Conservation (phyloP, 2,329 filamentous ascomycete species). For the Arthrobotrys entomopaga region DNA sequence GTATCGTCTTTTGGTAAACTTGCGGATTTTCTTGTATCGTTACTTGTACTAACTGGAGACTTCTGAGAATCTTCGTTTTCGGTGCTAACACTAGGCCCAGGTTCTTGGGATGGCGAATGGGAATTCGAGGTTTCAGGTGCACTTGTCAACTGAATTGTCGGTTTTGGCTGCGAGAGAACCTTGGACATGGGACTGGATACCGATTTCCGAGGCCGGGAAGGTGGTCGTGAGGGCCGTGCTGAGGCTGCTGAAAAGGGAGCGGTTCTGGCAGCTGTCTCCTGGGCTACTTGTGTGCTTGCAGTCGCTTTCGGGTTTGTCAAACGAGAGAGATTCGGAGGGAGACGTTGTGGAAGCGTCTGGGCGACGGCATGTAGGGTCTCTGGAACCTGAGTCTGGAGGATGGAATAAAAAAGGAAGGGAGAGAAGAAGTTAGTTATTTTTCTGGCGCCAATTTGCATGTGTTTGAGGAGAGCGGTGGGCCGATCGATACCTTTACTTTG, state of each 20-base stretch:
- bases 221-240: slow-evolving; percentile 10
- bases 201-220: slow-evolving; percentile 23
- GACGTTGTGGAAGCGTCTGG: slow-evolving; percentile 43
- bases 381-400: slow-evolving; percentile 39
- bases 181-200: slow-evolving; percentile 43
- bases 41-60: slow-evolving; percentile 16
- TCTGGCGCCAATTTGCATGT: not conserved
- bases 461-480: slow-evolving; percentile 1
- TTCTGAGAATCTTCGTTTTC: slow-evolving; percentile 19
- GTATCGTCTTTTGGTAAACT: slow-evolving; percentile 4
- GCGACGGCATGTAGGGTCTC: slow-evolving; percentile 44
- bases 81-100: not conserved
- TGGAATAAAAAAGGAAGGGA: not conserved
- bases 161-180: slow-evolving; percentile 37
- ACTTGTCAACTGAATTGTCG: slow-evolving; percentile 48
- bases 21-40: slow-evolving; percentile 1
- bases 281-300: slow-evolving; percentile 43
- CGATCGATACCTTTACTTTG: slow-evolving; percentile 48
- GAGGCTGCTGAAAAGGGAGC: slow-evolving; percentile 22
- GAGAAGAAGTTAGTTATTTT: slow-evolving; percentile 6
- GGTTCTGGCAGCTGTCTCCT: slow-evolving; percentile 36
- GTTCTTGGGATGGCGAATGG: not conserved
- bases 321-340: slow-evolving; percentile 48
- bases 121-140: slow-evolving; percentile 16
- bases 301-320: slow-evolving; percentile 41